Evolutionary conservation across 345 rosid species (phyloP).

Genomic region (Zanthoxylum bungeanum): DNA sequence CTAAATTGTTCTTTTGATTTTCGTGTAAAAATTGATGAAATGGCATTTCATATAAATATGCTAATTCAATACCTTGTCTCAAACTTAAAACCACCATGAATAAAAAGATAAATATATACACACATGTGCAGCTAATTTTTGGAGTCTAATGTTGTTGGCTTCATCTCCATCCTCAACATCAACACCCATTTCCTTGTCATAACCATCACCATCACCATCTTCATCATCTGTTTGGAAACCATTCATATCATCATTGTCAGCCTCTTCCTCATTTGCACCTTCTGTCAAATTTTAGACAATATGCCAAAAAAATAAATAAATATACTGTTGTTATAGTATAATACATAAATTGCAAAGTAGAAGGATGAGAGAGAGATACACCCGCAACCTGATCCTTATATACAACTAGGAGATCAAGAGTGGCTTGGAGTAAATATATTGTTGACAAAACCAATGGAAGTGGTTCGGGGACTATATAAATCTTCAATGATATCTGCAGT

Average conservation of each 20-base stretch:
- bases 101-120: slow-evolving; percentile 9
- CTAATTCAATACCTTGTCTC: neutral
- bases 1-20: neutral
- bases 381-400: slow-evolving; percentile 98
- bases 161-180: slow-evolving; percentile 96
- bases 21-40: neutral
- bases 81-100: neutral
- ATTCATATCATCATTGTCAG: slow-evolving; percentile 88
- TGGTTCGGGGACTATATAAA: slow-evolving; percentile 95
- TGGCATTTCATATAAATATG: neutral
- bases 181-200: slow-evolving; percentile 94
- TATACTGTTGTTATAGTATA: too few species aligned
- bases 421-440: slow-evolving; percentile 88
- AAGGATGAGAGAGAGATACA: slow-evolving; percentile 22
- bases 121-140: slow-evolving; percentile 91
- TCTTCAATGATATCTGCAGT: slow-evolving; percentile 95
- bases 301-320: neutral
- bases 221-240: slow-evolving; percentile 92
- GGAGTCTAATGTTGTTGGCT: slow-evolving; percentile 74
- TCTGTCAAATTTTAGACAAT: slow-evolving; percentile 33
- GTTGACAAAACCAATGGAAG: slow-evolving; percentile 95
- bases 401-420: slow-evolving; percentile 81
- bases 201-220: slow-evolving; percentile 74
- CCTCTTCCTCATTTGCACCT: slow-evolving; percentile 82
- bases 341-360: neutral